Conservation (phyloP, 345 rosid genomes). For the Hibiscus syriacus region DNA sequence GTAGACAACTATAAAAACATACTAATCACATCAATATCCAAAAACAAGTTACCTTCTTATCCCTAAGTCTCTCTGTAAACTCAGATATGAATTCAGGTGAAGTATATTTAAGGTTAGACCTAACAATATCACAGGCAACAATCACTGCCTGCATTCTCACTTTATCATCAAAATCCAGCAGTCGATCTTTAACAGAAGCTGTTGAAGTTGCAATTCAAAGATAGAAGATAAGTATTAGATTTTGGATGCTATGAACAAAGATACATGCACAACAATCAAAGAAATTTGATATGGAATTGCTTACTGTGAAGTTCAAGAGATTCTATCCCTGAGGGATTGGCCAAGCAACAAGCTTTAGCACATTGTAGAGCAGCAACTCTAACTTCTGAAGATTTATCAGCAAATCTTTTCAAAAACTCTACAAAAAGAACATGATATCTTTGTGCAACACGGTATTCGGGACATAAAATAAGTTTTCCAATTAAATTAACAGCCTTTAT, state of each 20-base stretch:
- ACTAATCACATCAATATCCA: not conserved
- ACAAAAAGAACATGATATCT: conserved; percentile 50
- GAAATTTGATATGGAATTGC: conserved; percentile 16
- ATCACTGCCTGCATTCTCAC: conserved; percentile 73
- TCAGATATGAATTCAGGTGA: conserved; percentile 51
- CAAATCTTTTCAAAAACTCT: conserved; percentile 82
- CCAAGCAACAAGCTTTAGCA: conserved; percentile 61
- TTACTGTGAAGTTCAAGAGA: conserved; percentile 59
- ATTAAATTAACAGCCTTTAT: conserved; percentile 73
- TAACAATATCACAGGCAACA: conserved; percentile 72
- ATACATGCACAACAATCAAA: conserved; percentile 9
- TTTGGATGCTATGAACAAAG: conserved; percentile 12
- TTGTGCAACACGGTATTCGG: conserved; percentile 42
- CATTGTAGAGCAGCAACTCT: conserved; percentile 66
- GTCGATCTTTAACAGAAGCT: conserved; percentile 76
- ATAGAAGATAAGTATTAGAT: conserved; percentile 14
- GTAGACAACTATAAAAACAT: conserved; percentile 1
- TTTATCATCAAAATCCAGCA: conserved; percentile 78
- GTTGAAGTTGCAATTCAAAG: conserved; percentile 22
- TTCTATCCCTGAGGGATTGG: conserved; percentile 47
- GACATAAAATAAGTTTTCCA: conserved; percentile 62
- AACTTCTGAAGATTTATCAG: conserved; percentile 85
- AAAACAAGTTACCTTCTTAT: conserved; percentile 64
- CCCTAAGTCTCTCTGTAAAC: conserved; percentile 77
- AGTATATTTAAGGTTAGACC: conserved; percentile 39